These are phyloP conservation scores for Quercus ilex DNA, from an alignment of 306 rosid genomes.

Conservation along the genomic window DNA sequence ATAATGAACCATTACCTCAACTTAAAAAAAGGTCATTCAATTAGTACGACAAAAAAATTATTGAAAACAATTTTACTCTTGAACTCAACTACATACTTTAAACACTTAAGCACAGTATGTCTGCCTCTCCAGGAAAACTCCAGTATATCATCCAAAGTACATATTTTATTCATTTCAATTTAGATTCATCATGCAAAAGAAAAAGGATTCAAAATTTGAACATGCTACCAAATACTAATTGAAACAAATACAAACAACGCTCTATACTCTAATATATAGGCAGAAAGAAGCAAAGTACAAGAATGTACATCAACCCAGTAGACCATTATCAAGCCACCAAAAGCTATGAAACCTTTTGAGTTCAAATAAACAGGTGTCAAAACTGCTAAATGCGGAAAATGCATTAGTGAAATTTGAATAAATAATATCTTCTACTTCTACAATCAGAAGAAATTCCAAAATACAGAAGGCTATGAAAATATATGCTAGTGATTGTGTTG, in stretches of 20 bases:
- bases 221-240: background rate
- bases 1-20: background rate
- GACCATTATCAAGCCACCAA: background rate
- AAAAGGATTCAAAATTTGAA: background rate
- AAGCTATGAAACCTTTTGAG: background rate
- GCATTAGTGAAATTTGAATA: background rate
- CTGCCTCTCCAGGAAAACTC: background rate
- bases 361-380: background rate
- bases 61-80: background rate
- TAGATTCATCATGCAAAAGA: background rate
- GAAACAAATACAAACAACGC: conserved; percentile 3
- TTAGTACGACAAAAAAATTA: too few species aligned
- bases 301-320: background rate
- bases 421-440: background rate
- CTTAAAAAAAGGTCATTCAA: background rate
- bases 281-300: background rate
- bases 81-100: background rate
- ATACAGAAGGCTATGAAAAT: background rate
- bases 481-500: background rate
- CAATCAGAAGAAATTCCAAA: background rate
- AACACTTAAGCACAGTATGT: background rate
- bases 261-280: background rate
- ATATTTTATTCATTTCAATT: too few species aligned
- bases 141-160: background rate
- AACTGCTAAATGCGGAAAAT: background rate